phyloP scores from a whole-genome alignment of 2,329 filamentous ascomycete genomes.

The Alternaria angustiovoidea region DNA sequence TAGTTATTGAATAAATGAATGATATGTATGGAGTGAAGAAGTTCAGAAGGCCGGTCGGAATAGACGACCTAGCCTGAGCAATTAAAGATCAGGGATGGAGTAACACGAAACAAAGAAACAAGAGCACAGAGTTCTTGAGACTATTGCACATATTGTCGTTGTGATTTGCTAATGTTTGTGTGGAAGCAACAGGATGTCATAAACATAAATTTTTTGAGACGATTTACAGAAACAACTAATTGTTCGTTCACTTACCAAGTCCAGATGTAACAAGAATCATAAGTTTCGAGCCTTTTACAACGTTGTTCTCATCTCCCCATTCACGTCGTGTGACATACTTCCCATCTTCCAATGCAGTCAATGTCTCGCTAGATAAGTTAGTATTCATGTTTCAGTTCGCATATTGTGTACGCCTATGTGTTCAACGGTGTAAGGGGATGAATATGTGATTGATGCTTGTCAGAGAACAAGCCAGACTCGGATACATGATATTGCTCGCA shows the following conservation, averaged over 20 bases:
- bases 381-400: background rate
- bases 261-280: background rate
- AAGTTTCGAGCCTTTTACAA: background rate
- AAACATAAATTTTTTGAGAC: background rate
- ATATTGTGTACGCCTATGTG: background rate
- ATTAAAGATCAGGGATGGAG: background rate
- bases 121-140: background rate
- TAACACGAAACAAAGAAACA: background rate
- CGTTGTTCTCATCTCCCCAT: background rate
- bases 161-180: background rate
- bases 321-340: background rate
- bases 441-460: slow-evolving; percentile 12
- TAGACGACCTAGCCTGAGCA: background rate
- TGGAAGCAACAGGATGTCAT: background rate
- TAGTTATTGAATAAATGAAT: too few relatives aligned
- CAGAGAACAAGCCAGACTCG: slow-evolving; percentile 5
- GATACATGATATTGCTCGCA: slow-evolving; percentile 19
- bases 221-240: background rate
- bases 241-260: background rate
- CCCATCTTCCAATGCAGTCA: background rate
- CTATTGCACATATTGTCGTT: background rate
- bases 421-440: slow-evolving; percentile 1
- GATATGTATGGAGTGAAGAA: background rate
- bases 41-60: background rate
- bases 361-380: background rate